A percentile compares a stretch with the other conserved stretches of the same genome.
phyloP scores from a whole-genome alignment of 495 filamentous ascomycete genomes.

The Tuber magnatum region DNA sequence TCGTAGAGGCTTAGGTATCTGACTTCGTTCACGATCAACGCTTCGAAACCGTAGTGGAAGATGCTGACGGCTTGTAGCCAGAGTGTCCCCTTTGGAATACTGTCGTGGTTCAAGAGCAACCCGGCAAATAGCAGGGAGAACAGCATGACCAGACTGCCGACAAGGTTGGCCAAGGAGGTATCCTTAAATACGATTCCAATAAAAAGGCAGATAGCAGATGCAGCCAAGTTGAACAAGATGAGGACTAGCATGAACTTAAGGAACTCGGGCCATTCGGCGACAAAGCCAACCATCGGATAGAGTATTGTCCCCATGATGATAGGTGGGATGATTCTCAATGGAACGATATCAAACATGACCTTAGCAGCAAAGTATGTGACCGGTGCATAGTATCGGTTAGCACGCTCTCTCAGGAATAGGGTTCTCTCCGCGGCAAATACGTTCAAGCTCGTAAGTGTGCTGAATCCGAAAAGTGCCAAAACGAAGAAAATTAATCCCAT shows the following conservation, averaged over 20 bases:
- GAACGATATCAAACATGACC: conserved; percentile 90
- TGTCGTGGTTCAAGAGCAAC: conserved; percentile 85
- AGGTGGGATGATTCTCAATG: conserved; percentile 85
- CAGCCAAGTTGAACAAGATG: conserved; percentile 92
- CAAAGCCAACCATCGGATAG: conserved; percentile 96
- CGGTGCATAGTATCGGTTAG: conserved; percentile 96
- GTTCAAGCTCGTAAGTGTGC: conserved; percentile 83
- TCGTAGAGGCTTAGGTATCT: conserved; percentile 82
- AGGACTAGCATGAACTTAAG: conserved; percentile 84
- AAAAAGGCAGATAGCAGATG: conserved; percentile 86
- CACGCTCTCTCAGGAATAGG: conserved; percentile 85
- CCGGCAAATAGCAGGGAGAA: conserved; percentile 94
- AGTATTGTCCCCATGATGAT: conserved; percentile 95
- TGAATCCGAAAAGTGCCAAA: conserved; percentile 91
- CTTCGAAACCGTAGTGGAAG: conserved; percentile 95
- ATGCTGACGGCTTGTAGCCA: conserved; percentile 97
- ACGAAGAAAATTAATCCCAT: conserved; percentile 99
- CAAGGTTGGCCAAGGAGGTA: conserved; percentile 83
- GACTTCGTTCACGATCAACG: conserved; percentile 95
- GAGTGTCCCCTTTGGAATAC: conserved; percentile 69
- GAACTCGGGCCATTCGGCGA: conserved; percentile 75
- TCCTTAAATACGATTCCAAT: conserved; percentile 94
- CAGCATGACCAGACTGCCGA: conserved; percentile 93
- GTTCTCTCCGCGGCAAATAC: conserved; percentile 91
- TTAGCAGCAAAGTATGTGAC: conserved; percentile 95